phyloP scores from a whole-genome alignment of 352 stramenopile genomes.

The Globisporangium middletonii region DNA sequence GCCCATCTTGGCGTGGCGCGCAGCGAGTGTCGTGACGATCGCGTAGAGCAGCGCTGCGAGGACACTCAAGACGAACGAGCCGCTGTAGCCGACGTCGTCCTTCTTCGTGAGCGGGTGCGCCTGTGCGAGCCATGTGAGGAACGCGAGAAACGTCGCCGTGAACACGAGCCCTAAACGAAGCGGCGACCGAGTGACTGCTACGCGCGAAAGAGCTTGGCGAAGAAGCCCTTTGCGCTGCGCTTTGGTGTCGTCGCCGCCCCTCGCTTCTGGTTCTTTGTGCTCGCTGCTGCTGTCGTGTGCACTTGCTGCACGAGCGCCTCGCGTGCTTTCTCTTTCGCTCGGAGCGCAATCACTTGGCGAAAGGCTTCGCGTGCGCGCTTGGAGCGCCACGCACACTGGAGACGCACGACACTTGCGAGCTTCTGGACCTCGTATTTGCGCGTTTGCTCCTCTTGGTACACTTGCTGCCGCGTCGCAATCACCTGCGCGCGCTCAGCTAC shows the following conservation, averaged over 20 bases:
- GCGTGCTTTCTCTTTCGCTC: constrained; percentile 58
- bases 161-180: constrained; percentile 9
- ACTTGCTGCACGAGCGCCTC: constrained; percentile 26
- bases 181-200: neutral
- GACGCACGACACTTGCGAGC: constrained; percentile 43
- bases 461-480: constrained; percentile 35
- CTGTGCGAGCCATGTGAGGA: constrained; percentile 56
- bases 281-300: neutral
- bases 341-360: constrained; percentile 45
- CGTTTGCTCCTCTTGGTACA: constrained; percentile 21
- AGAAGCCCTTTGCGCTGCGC: neutral
- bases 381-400: constrained; percentile 74
- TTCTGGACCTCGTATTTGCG: constrained; percentile 37
- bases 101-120: constrained; percentile 40
- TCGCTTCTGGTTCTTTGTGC: neutral
- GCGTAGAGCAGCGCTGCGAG: constrained; percentile 44
- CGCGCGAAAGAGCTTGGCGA: neutral
- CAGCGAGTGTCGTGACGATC: constrained; percentile 24
- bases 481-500: constrained; percentile 19
- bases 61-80: constrained; percentile 49
- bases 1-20: constrained; percentile 21
- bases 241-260: neutral
- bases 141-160: constrained; percentile 37
- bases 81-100: constrained; percentile 51
- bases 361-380: constrained; percentile 59